Evolutionary conservation across 106 monocot genomes (phyloP), one percentile per base, ranked within the genome.

Genomic region (Acorus calamus): DNA sequence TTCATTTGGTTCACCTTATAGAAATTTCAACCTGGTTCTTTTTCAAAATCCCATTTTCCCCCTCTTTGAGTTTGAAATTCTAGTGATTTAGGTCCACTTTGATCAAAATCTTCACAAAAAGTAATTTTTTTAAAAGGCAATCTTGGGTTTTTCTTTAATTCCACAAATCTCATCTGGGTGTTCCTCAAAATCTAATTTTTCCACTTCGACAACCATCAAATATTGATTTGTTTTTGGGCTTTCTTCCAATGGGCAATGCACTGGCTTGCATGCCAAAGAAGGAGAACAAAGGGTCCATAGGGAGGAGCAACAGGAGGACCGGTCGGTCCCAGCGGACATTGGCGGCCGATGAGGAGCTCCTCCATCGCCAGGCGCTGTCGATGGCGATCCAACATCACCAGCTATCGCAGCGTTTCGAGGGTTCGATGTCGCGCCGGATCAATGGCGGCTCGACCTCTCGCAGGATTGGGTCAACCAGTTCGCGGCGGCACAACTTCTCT

Each of bases 321-420:
- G 53, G 54, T 8, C 55, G 66, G 64, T 77, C 85, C 3, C 56
- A 70, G 14, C 57, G 80, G 73, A 80, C 56, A 64, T 73, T 78
- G 77, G 57, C 68, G 46, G 67, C 80, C 1, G 90, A 91, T 56
- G 85, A 86, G 69, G 83, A 91, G 78, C 42, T 78, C 71, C 55
- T 91, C 46, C 90, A 91, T 62, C 61, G 80, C 7, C 90, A 81
- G 56, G 83, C 90, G 8, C 74, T 91, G 59, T 80, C 90, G 2
- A 78, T 86, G 75, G 80, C 86, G 14, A 78, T 86, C 48, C 90
- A 91, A 57, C 86, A 86, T 64, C 86, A 80, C 59, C 83, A 80
- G 59, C 68, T 80, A 5, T 80, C 86, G 0, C 86, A 86, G 70
- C 63, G 86, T 57, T 89, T 85, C 54, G 83, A 86, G 1, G 90